Percentiles rank a stretch among this genome's conserved stretches.
Evolutionary conservation across 257 asterid genomes (phyloP).

Genomic region (Lycium barbarum): DNA sequence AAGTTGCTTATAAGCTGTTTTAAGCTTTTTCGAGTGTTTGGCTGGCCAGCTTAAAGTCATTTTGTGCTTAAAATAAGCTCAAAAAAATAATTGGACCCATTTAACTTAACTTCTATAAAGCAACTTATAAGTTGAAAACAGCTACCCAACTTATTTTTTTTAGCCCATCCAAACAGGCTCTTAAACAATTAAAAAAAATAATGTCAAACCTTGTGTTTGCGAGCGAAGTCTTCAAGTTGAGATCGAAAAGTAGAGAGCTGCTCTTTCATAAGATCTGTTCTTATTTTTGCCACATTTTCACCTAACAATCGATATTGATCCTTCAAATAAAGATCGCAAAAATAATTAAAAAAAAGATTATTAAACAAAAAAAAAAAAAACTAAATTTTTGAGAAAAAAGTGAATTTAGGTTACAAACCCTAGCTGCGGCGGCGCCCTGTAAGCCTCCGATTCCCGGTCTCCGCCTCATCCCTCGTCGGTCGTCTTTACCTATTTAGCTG

Average conservation of each 20-base stretch:
- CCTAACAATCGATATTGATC: conserved; percentile 89
- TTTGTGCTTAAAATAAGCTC: too few relatives aligned
- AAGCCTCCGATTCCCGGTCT: conserved; percentile 50
- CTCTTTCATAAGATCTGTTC: conserved; percentile 95
- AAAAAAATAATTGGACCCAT: too few relatives aligned
- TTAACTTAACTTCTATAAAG: too few relatives aligned
- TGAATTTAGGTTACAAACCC: background rate
- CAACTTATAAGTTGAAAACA: too few relatives aligned
- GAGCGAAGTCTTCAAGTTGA: conserved; percentile 94
- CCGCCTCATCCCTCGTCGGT: conserved; percentile 71
- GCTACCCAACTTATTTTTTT: too few relatives aligned
- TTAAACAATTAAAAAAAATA: too few relatives aligned
- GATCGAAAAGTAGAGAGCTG: conserved; percentile 94
- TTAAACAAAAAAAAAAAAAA: background rate
- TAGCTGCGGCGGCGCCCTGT: too few relatives aligned
- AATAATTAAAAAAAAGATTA: background rate
- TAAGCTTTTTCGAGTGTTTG: too few relatives aligned
- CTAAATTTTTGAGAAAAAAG: background rate
- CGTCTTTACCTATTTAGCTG: background rate
- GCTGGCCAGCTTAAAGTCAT: too few relatives aligned
- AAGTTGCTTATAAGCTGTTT: too few relatives aligned
- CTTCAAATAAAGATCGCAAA: conserved; percentile 42
- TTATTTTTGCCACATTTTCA: conserved; percentile 94
- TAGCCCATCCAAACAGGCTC: too few relatives aligned
- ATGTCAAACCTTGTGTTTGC: conserved; percentile 80